A percentile compares a stretch with the other conserved stretches of the same genome.
Conservation (phyloP, 306 rosid genomes). For the Rubus idaeus region DNA sequence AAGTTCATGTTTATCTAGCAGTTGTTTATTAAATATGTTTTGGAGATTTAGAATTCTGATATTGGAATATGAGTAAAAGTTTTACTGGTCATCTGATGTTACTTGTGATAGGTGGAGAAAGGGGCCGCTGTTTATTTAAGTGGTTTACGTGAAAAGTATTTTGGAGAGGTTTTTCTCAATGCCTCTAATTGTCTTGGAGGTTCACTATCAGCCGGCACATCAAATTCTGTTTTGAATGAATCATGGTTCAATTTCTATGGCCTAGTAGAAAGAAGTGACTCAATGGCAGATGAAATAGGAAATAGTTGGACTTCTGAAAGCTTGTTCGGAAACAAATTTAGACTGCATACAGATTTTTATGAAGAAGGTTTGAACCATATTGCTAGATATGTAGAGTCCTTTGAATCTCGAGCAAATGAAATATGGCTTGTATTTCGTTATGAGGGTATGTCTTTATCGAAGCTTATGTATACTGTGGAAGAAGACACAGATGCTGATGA, state of each 20-base stretch:
- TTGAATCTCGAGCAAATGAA: conserved; percentile 86
- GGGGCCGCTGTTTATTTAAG: conserved; percentile 89
- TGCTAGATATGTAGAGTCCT: conserved; percentile 91
- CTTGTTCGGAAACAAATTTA: conserved; percentile 37
- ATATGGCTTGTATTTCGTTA: conserved; percentile 90
- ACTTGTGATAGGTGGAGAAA: conserved; percentile 73
- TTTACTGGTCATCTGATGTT: conserved; percentile 16
- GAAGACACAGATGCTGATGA: conserved; percentile 45
- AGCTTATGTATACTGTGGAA: conserved; percentile 73
- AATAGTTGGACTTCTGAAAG: conserved; percentile 41
- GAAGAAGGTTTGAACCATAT: conserved; percentile 94
- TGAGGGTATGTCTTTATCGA: conserved; percentile 83
- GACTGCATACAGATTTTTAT: conserved; percentile 29
- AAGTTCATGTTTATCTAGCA: background rate
- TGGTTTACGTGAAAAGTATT: conserved; percentile 88
- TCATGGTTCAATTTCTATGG: conserved; percentile 38
- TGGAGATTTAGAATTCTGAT: background rate
- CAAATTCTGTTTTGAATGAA: conserved; percentile 46
- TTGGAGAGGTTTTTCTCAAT: conserved; percentile 84
- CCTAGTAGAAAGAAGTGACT: conserved; percentile 31
- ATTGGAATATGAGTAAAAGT: background rate
- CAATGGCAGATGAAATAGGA: conserved; percentile 26
- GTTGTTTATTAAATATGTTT: background rate
- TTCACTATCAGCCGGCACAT: conserved; percentile 43
- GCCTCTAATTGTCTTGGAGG: conserved; percentile 68